phyloP scores from a whole-genome alignment of 2,329 filamentous ascomycete genomes.

The Pezicula carpinea region DNA sequence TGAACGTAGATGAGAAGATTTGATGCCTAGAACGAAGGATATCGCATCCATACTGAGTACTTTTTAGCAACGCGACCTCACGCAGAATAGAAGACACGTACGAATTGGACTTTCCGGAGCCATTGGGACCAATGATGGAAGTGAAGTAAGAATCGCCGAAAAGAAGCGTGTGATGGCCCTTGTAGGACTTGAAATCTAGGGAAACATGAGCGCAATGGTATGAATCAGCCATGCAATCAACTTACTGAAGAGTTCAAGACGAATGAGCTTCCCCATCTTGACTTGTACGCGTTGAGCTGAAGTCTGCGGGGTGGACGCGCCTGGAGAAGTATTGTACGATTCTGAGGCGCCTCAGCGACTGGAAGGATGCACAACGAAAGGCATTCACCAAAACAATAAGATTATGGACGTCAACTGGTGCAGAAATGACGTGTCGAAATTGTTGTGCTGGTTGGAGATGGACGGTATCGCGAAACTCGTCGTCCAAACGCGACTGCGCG shows the following conservation, averaged over 20 bases:
- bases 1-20: slow-evolving; percentile 95
- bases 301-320: slow-evolving; percentile 17
- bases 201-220: slow-evolving; percentile 11
- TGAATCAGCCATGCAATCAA: slow-evolving; percentile 17
- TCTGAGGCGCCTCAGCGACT: neutral
- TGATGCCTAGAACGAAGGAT: slow-evolving; percentile 97
- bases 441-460: too few relatives aligned
- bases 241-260: slow-evolving; percentile 89
- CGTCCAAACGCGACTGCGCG: too few relatives aligned
- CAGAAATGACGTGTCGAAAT: too few relatives aligned
- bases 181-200: slow-evolving; percentile 98
- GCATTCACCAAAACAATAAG: too few relatives aligned
- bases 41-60: slow-evolving; percentile 88
- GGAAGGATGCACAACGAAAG: too few relatives aligned
- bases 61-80: slow-evolving; percentile 18
- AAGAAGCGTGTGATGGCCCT: slow-evolving; percentile 87
- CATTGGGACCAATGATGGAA: slow-evolving; percentile 98
- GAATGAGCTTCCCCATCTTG: slow-evolving; percentile 92
- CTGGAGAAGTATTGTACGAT: slow-evolving; percentile 1
- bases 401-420: too few relatives aligned
- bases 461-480: too few relatives aligned
- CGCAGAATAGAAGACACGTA: slow-evolving; percentile 46
- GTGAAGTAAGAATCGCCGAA: slow-evolving; percentile 99
- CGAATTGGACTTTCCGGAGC: slow-evolving; percentile 98
- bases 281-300: slow-evolving; percentile 21